Conservation (phyloP, 352 stramenopile species). For the Thraustochytrium sp. region DNA sequence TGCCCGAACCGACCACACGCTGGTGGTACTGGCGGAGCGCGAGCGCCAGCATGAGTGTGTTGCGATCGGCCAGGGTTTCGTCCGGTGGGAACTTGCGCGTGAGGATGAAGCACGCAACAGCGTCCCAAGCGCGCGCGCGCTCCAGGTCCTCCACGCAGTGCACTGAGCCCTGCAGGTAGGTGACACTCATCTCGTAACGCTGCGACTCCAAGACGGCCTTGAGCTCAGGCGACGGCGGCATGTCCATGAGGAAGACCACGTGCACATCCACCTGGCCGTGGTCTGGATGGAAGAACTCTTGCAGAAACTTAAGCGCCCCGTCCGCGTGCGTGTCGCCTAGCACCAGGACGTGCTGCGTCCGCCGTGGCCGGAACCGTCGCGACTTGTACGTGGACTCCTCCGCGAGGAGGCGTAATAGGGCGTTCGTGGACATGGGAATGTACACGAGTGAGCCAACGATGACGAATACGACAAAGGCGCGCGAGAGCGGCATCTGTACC, state of each 20-base stretch:
- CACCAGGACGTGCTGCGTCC: background rate
- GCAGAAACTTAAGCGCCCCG: constrained; percentile 8
- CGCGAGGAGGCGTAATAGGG: background rate
- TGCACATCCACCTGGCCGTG: constrained; percentile 8
- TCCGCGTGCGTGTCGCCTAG: constrained; percentile 8
- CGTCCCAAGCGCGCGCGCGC: background rate
- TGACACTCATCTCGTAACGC: background rate
- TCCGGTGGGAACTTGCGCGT: background rate
- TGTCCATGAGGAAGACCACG: constrained; percentile 30
- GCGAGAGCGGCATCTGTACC: background rate
- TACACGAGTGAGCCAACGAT: constrained; percentile 28
- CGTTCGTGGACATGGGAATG: constrained; percentile 40
- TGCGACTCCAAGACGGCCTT: constrained; percentile 16
- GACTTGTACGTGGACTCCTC: constrained; percentile 14
- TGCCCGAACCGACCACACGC: background rate
- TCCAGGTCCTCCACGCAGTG: constrained; percentile 4
- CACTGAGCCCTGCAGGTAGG: constrained; percentile 22
- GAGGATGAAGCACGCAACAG: background rate
- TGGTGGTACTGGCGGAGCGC: constrained; percentile 19
- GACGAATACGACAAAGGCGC: background rate
- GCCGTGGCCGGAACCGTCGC: background rate
- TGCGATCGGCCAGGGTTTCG: background rate
- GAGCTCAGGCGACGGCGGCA: background rate
- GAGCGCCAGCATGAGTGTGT: background rate
- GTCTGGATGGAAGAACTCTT: constrained; percentile 35